Conservation (phyloP, 495 filamentous ascomycete species). For the Penicillium odoratum region DNA sequence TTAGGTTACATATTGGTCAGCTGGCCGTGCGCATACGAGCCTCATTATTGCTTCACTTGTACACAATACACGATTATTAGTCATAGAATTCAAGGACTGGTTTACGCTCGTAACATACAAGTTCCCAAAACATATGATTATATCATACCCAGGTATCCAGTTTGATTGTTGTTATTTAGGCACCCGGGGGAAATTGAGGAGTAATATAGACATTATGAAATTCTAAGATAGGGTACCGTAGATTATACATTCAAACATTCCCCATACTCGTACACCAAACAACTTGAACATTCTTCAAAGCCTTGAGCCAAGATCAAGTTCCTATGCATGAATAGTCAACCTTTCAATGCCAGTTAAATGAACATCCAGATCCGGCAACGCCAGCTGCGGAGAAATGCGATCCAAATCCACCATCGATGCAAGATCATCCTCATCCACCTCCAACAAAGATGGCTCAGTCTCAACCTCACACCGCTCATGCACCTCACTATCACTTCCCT, state of each 20-base stretch:
- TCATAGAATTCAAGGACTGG: constrained; percentile 1
- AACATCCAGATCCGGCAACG: constrained; percentile 22
- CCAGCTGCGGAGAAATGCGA: constrained; percentile 22
- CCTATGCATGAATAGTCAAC: constrained; percentile 13
- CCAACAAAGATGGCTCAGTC: neutral
- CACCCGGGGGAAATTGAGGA: no score
- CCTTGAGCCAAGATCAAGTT: no score
- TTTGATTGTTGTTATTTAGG: no score
- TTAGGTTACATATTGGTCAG: constrained; percentile 5
- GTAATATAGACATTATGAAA: neutral
- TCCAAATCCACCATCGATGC: constrained; percentile 10
- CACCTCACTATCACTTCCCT: constrained; percentile 21
- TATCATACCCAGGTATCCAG: neutral
- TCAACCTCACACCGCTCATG: constrained; percentile 7
- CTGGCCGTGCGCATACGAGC: constrained; percentile 12
- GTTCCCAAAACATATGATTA: neutral
- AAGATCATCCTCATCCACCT: constrained; percentile 7
- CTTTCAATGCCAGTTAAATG: constrained; percentile 24
- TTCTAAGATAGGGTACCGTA: neutral
- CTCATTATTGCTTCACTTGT: constrained; percentile 6
- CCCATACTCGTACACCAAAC: constrained; percentile 10
- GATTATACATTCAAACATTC: neutral
- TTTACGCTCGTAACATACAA: neutral
- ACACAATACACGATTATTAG: constrained; percentile 16
- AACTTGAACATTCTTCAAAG: no score